Evolutionary conservation across 805 yeast species (phyloP).

Genomic region (Hanseniaspora pseudoguilliermondii): DNA sequence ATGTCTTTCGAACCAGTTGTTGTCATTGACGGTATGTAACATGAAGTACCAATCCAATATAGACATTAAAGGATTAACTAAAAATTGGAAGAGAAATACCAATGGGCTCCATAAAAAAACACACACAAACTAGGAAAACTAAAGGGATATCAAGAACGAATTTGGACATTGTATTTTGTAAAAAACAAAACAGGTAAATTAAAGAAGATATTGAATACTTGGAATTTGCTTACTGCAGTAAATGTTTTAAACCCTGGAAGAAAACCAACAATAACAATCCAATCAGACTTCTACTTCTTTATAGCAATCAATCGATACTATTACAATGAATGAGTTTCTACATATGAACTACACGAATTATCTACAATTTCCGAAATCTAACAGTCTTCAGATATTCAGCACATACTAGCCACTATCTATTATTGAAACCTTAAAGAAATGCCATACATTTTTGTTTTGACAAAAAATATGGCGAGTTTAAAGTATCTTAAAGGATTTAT

Average conservation of each 20-base stretch:
- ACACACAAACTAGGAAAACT: background rate
- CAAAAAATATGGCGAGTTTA: background rate
- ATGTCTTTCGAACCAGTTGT: slow-evolving; percentile 86
- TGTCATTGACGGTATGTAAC: slow-evolving; percentile 82
- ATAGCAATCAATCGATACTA: background rate
- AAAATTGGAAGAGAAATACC: background rate
- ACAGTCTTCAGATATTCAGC: background rate
- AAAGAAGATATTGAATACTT: too few relatives aligned
- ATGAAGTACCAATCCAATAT: background rate
- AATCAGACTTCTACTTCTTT: background rate
- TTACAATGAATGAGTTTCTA: background rate
- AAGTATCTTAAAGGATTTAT: background rate
- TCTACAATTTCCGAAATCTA: background rate
- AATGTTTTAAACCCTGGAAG: too few relatives aligned
- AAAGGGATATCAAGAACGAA: background rate
- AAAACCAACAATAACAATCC: too few relatives aligned
- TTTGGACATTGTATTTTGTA: too few relatives aligned
- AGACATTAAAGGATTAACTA: background rate
- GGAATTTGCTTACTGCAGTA: too few relatives aligned
- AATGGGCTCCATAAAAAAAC: too few relatives aligned
- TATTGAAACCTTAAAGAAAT: background rate
- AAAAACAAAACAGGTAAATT: too few relatives aligned
- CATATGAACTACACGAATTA: background rate
- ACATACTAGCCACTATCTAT: background rate
- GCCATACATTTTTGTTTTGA: background rate